Percentiles rank a stretch among this genome's conserved stretches.
Evolutionary conservation across 371 early-diverging fungal species (phyloP).

Genomic region (Dichotomocladium elegans): DNA sequence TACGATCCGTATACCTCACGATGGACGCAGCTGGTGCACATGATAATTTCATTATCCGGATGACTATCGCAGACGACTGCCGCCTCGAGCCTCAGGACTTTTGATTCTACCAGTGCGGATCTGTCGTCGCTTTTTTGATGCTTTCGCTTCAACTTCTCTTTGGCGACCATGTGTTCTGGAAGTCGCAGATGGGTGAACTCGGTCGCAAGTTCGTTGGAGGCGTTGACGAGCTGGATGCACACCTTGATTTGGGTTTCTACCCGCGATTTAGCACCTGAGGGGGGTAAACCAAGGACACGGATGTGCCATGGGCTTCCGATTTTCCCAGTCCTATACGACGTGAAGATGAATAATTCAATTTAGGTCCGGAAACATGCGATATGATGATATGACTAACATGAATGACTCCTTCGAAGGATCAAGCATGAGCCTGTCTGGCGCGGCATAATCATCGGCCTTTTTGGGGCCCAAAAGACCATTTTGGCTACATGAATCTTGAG

Average conservation of each 20-base stretch:
- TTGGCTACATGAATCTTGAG: slow-evolving; percentile 16
- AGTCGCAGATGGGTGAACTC: slow-evolving; percentile 68
- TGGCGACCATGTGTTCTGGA: slow-evolving; percentile 68
- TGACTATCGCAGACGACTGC: slow-evolving; percentile 74
- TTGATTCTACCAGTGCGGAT: slow-evolving; percentile 24
- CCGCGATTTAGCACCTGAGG: slow-evolving; percentile 70
- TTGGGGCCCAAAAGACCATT: slow-evolving; percentile 35
- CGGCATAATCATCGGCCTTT: slow-evolving; percentile 16
- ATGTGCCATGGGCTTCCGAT: slow-evolving; percentile 42
- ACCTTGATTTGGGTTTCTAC: slow-evolving; percentile 85
- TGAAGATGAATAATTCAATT: too few relatives aligned
- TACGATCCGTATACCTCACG: slow-evolving; percentile 54
- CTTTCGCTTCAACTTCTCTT: slow-evolving; percentile 54
- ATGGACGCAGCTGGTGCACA: slow-evolving; percentile 73
- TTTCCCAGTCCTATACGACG: slow-evolving; percentile 11
- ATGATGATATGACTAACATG: neutral
- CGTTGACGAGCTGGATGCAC: slow-evolving; percentile 63
- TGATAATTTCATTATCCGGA: slow-evolving; percentile 61
- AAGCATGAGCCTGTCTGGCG: slow-evolving; percentile 24
- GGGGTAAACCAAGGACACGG: slow-evolving; percentile 66
- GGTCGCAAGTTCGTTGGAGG: slow-evolving; percentile 58
- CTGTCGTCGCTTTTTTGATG: slow-evolving; percentile 37
- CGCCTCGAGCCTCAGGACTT: slow-evolving; percentile 55
- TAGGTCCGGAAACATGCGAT: neutral
- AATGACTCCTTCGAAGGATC: slow-evolving; percentile 16